Conservation (phyloP, 352 stramenopile species). For the Phytophthora colocasiae region DNA sequence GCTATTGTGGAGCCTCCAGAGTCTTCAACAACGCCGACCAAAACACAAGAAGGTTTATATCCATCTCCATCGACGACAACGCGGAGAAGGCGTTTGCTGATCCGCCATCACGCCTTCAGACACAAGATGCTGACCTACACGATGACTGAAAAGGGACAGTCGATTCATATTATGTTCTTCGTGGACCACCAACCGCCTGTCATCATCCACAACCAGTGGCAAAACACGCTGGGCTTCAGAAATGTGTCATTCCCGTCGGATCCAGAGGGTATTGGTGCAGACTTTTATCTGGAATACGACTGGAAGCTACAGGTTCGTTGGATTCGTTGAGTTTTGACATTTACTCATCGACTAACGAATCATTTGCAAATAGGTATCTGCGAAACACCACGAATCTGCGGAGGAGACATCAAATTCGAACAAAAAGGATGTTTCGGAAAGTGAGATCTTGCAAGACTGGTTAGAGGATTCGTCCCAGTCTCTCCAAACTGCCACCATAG, state of each 20-base stretch:
- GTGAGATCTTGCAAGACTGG: conserved; percentile 41
- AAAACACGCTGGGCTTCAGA: conserved; percentile 54
- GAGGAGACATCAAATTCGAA: conserved; percentile 4
- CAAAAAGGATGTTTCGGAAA: conserved; percentile 6
- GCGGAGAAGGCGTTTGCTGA: conserved; percentile 58
- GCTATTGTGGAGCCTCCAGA: conserved; percentile 25
- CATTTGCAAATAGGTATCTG: conserved; percentile 16
- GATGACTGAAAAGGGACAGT: conserved; percentile 51
- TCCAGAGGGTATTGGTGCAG: conserved; percentile 58
- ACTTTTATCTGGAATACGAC: conserved; percentile 81
- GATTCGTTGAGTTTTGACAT: not conserved
- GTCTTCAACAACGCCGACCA: conserved; percentile 16
- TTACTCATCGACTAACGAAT: not conserved
- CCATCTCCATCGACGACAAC: conserved; percentile 52
- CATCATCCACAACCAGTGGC: conserved; percentile 73
- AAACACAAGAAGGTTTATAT: conserved; percentile 42
- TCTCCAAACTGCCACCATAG: not conserved
- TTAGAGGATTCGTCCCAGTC: conserved; percentile 37
- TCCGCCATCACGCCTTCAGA: conserved; percentile 52
- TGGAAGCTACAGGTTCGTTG: conserved; percentile 52
- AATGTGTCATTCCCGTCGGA: conserved; percentile 52
- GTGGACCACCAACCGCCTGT: conserved; percentile 72
- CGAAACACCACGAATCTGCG: conserved; percentile 14
- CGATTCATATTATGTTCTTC: conserved; percentile 74
- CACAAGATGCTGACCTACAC: conserved; percentile 83